A percentile compares a stretch with the other conserved stretches of the same genome.
These are phyloP conservation scores for Astragalus membranaceus DNA, from an alignment of 306 rosid genomes.

Conservation along the genomic window DNA sequence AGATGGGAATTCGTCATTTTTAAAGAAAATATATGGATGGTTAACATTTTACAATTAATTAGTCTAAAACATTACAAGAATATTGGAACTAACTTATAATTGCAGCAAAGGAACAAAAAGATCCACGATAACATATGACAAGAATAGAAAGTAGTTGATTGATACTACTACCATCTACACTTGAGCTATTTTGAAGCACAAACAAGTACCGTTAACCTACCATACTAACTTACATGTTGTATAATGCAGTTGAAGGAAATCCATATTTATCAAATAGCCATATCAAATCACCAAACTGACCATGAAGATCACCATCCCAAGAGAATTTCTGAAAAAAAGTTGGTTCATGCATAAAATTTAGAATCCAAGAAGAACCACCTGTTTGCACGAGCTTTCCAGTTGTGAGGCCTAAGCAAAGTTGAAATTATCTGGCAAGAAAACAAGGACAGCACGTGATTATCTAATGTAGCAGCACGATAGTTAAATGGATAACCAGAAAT, in stretches of 20 bases:
- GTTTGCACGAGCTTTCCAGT: constrained; percentile 87
- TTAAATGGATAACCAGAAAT: no score
- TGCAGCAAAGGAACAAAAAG: background rate
- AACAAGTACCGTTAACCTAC: no score
- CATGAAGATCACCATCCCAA: constrained; percentile 98
- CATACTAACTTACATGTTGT: no score
- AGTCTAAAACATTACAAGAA: background rate
- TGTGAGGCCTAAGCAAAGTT: constrained; percentile 74
- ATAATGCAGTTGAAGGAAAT: constrained; percentile 90
- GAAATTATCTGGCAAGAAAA: constrained; percentile 61
- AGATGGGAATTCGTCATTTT: background rate
- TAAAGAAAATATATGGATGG: background rate
- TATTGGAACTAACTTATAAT: background rate
- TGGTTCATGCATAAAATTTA: constrained; percentile 88
- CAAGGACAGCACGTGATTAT: background rate
- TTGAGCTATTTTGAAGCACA: background rate
- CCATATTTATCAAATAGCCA: constrained; percentile 95
- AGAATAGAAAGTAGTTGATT: background rate
- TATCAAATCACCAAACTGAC: constrained; percentile 95
- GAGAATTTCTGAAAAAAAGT: constrained; percentile 93
- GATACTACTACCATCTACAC: background rate
- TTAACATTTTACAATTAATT: background rate
- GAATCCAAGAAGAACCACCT: constrained; percentile 91
- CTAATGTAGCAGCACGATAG: constrained; percentile 5
- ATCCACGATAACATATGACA: background rate